A percentile compares a stretch with the other conserved stretches of the same genome.
phyloP scores from a whole-genome alignment of 257 asterid species.

The Ligustrum vulgare region DNA sequence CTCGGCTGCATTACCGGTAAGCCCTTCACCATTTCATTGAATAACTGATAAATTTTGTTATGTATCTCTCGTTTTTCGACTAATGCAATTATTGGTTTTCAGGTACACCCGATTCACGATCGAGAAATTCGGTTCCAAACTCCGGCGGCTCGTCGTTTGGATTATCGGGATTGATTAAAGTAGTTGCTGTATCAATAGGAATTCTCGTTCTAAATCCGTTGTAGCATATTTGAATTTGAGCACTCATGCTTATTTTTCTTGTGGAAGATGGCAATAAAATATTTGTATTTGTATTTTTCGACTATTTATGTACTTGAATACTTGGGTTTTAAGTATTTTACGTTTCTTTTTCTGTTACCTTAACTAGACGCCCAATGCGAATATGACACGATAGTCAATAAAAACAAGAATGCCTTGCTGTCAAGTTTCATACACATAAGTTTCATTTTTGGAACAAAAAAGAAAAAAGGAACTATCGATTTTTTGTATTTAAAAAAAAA shows the following conservation, averaged over 20 bases:
- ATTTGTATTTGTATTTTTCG: background rate
- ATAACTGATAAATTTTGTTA: background rate
- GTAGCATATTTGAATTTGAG: background rate
- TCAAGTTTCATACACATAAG: no score
- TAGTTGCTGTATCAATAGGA: slow-evolving; percentile 5
- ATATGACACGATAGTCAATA: no score
- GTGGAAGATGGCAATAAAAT: background rate
- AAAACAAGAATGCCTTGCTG: no score
- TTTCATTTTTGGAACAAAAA: no score
- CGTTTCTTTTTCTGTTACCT: background rate
- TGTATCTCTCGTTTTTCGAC: background rate
- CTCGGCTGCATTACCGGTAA: slow-evolving; percentile 76
- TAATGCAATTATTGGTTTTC: background rate
- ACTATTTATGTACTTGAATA: background rate
- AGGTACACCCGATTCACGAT: slow-evolving; percentile 4
- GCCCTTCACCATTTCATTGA: background rate
- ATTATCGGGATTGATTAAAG: background rate
- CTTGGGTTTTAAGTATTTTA: background rate
- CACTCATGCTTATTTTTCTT: background rate
- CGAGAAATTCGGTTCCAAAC: slow-evolving; percentile 5
- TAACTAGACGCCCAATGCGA: no score
- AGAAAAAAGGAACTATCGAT: no score
- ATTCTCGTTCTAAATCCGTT: background rate
- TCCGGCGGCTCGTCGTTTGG: background rate
- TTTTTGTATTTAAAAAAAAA: no score